Evolutionary conservation across 164 flowering plant genomes (phyloP).

Genomic region (Paratinospora sagittata): DNA sequence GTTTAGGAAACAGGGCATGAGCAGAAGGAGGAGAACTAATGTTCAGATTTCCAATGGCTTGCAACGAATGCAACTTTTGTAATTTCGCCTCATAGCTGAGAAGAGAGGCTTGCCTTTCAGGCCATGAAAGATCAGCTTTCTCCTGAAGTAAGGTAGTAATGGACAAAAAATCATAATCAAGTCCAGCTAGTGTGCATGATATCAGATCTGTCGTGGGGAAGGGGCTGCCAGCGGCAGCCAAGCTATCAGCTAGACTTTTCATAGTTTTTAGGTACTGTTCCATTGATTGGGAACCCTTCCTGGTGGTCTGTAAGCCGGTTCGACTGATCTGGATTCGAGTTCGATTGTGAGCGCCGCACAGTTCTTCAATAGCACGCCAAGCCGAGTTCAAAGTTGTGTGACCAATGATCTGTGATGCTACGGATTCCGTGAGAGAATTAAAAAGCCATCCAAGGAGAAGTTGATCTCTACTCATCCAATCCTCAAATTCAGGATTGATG

Average conservation of each 20-base stretch:
- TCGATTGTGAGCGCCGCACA: neutral
- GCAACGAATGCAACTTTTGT: neutral
- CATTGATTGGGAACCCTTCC: neutral
- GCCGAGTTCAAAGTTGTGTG: too few relatives aligned
- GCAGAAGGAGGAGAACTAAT: neutral
- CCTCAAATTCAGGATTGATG: too few relatives aligned
- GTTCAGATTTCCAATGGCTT: neutral
- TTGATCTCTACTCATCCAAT: too few relatives aligned
- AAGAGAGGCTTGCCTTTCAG: neutral
- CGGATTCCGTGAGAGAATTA: too few relatives aligned
- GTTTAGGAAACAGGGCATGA: too few relatives aligned
- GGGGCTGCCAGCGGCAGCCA: neutral
- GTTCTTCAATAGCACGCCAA: too few relatives aligned
- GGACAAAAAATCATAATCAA: neutral
- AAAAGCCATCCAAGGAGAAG: too few relatives aligned
- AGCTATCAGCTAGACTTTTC: neutral
- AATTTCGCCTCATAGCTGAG: neutral
- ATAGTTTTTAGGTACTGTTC: neutral
- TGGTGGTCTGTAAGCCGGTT: neutral
- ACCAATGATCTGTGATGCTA: too few relatives aligned
- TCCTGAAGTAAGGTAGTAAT: neutral
- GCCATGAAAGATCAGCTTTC: neutral
- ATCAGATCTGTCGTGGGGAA: neutral
- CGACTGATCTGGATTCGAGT: neutral
- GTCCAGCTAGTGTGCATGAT: neutral